Conservation (phyloP, 1,284 basidiomycete genomes). For the Pyrrhoderma lamaoense region DNA sequence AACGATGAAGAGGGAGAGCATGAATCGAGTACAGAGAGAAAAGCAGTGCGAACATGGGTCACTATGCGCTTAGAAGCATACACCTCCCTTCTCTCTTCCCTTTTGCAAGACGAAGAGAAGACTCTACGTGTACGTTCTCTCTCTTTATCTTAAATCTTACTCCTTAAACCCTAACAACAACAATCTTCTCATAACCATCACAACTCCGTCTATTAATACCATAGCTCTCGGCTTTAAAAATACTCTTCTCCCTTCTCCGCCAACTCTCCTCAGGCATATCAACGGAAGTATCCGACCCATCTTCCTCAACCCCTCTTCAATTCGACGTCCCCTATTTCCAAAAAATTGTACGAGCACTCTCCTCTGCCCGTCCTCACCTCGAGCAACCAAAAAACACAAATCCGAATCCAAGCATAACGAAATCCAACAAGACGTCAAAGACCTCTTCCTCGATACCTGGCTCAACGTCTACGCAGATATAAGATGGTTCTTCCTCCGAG, state of each 20-base stretch:
- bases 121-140: slow-evolving; percentile 42
- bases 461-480: slow-evolving; percentile 83
- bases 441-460: slow-evolving; percentile 63
- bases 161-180: too few species aligned
- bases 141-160: background rate
- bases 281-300: slow-evolving; percentile 22
- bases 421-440: slow-evolving; percentile 52
- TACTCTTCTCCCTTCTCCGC: slow-evolving; percentile 76
- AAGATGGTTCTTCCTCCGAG: slow-evolving; percentile 89
- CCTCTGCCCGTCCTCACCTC: slow-evolving; percentile 48
- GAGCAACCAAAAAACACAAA: slow-evolving; percentile 24
- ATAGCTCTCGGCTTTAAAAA: slow-evolving; percentile 68
- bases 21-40: slow-evolving; percentile 44
- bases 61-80: slow-evolving; percentile 64
- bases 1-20: slow-evolving; percentile 41
- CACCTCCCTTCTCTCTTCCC: slow-evolving; percentile 55
- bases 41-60: slow-evolving; percentile 69
- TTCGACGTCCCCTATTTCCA: slow-evolving; percentile 67
- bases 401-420: slow-evolving; percentile 12
- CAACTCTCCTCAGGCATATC: slow-evolving; percentile 61
- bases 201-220: background rate
- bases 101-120: slow-evolving; percentile 70
- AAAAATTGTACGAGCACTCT: slow-evolving; percentile 57
- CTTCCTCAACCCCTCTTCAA: slow-evolving; percentile 34
- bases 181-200: background rate